Percentiles rank a stretch among this genome's conserved stretches.
Conservation (phyloP, 108 stramenopile species). For the Cyclostephanos tholiformis region DNA sequence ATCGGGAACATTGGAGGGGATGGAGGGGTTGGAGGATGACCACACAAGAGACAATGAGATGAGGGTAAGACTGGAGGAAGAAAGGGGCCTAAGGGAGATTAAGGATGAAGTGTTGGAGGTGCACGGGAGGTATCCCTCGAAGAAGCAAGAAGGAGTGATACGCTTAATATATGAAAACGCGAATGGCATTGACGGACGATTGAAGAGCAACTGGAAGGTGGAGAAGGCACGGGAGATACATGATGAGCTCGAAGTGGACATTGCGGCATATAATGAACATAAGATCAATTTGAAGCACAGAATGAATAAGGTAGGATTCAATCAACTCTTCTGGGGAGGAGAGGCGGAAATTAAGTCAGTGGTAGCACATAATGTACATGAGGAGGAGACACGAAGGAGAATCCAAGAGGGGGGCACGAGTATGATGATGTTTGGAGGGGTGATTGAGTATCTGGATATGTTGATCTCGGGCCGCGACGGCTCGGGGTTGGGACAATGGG, state of each 20-base stretch:
- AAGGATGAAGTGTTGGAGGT: not conserved
- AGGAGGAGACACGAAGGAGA: not conserved
- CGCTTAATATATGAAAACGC: not conserved
- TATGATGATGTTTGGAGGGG: not conserved
- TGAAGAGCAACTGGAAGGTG: not conserved
- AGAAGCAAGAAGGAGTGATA: not conserved
- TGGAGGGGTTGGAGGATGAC: not conserved
- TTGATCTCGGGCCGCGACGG: not conserved
- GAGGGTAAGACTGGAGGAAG: too few relatives aligned
- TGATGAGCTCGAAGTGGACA: constrained; percentile 7
- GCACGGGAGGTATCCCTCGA: not conserved
- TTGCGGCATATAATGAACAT: constrained; percentile 10
- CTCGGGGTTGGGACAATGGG: not conserved
- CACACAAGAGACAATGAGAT: too few relatives aligned
- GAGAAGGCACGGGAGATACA: not conserved
- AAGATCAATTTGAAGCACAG: constrained; percentile 3
- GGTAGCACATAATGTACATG: not conserved
- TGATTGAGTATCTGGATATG: not conserved
- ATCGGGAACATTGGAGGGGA: not conserved
- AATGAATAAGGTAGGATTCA: not conserved
- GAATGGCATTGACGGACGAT: not conserved
- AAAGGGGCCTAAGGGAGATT: too few relatives aligned
- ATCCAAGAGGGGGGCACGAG: not conserved
- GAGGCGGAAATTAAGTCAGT: constrained; percentile 1
- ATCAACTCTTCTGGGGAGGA: constrained; percentile 5